A percentile compares a stretch with the other conserved stretches of the same genome.
These are phyloP conservation scores for Russula griseocarnosa DNA, from an alignment of 768 basidiomycete genomes.

Conservation along the genomic window DNA sequence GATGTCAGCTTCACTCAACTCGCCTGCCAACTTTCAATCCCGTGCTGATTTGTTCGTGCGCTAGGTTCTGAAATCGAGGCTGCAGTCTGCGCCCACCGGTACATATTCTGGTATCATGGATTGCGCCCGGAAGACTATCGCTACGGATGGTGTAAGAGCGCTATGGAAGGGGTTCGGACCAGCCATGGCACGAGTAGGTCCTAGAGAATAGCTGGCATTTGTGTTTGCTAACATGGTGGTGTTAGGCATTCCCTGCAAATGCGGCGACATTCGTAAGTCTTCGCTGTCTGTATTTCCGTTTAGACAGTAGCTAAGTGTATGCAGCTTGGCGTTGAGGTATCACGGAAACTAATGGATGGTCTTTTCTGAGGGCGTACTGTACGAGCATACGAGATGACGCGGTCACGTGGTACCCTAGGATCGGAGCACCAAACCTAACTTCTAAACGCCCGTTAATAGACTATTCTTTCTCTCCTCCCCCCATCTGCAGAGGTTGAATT, in stretches of 20 bases:
- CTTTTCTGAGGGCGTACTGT: conserved; percentile 42
- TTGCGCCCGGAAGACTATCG: conserved; percentile 88
- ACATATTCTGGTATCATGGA: conserved; percentile 95
- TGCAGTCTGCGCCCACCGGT: conserved; percentile 95
- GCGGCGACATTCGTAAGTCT: conserved; percentile 84
- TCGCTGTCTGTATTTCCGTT: neutral
- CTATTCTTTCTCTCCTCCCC: conserved; percentile 8
- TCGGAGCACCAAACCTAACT: neutral
- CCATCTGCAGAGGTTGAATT: conserved; percentile 12
- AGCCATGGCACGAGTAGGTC: conserved; percentile 84
- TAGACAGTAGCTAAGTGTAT: conserved; percentile 20
- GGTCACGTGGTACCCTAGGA: conserved; percentile 13
- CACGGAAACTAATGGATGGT: conserved; percentile 75
- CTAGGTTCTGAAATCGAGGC: conserved; percentile 90
- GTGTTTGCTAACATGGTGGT: neutral
- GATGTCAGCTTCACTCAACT: conserved; percentile 59
- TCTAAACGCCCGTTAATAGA: conserved; percentile 3
- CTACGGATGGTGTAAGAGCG: conserved; percentile 78
- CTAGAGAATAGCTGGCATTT: neutral
- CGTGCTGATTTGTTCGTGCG: neutral
- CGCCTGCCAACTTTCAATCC: neutral
- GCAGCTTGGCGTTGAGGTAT: conserved; percentile 89
- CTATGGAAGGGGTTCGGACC: conserved; percentile 98
- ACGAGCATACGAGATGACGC: neutral
- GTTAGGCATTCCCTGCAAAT: conserved; percentile 94